Base-by-base conservation (phyloP, 768 basidiomycete species). In the Tricholomella constricta region DNA sequence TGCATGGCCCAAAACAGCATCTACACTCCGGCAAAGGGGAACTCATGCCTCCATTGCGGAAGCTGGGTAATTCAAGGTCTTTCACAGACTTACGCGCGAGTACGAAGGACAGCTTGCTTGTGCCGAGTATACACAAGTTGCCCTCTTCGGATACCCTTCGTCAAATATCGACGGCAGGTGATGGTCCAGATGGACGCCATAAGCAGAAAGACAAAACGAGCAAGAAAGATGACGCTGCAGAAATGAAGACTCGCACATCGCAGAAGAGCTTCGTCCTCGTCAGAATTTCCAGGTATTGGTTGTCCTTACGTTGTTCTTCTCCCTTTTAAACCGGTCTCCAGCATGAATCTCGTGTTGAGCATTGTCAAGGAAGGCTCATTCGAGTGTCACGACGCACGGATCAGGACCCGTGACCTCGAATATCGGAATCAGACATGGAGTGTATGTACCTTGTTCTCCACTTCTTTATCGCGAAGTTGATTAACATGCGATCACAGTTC, bases 211-310 rank as follows among this genome's bases (percentile, higher is more conserved):
- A 25, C 15, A 51, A 48, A 42, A 37, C 27, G 41, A 32, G 45
- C 23, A 71, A 67, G 51, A 69, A 68, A 47, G 70, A 71, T 23
- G 89, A 89, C 62, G 87, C 88, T 2, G 80, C 82, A n/a, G 85
- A 88, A 64, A 91, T 91, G 89, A 89, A 85, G 65, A 81, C 78
- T 11, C 82, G 94, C 6, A 91, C 93, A 1, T 81, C 83, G 0
- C 82, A 86, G 67, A 93, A 93, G 61, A 93, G 85, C 6, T 96
- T 95, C 60, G 82, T 94, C 40, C 75, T 84, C 36, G 88, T 96
- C 48, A 78, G 79, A 60, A 80, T 96, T 17, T 80, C 85, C 11
- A 89, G 88, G 87, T 83, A 57, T n/a, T n/a, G n/a, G n/a, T n/a
- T n/a, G n/a, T n/a, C 15, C 26, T 38, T 57, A 32, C 29, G 31